A percentile compares a stretch with the other conserved stretches of the same genome.
These are phyloP conservation scores for Euphorbia pulcherrima DNA, from an alignment of 345 rosid genomes.

Conservation along the genomic window DNA sequence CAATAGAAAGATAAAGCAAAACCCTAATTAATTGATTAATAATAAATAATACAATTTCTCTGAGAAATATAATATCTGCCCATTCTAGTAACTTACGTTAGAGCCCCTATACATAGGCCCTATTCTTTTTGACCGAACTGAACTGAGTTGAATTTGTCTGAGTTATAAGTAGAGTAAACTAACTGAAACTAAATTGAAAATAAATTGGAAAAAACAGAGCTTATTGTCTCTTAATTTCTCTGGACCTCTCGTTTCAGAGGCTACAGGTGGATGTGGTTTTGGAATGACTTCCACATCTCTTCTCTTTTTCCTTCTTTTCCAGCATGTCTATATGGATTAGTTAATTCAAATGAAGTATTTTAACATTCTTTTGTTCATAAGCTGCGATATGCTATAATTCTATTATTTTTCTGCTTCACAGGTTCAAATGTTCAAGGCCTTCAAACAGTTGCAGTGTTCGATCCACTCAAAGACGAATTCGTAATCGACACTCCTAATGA, in stretches of 20 bases:
- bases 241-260: not conserved
- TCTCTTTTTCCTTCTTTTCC: not conserved
- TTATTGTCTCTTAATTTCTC: not conserved
- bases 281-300: not conserved
- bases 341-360: not conserved
- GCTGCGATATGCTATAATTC: not conserved
- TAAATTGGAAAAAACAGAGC: too few relatives aligned
- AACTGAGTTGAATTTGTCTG: too few relatives aligned
- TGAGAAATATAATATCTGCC: not conserved
- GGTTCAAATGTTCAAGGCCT: constrained; percentile 96
- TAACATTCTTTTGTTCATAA: not conserved
- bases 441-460: constrained; percentile 83
- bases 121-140: too few relatives aligned
- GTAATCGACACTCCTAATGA: constrained; percentile 78
- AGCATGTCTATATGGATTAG: not conserved
- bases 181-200: too few relatives aligned
- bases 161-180: too few relatives aligned
- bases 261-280: not conserved
- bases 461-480: constrained; percentile 75
- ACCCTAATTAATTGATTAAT: too few relatives aligned
- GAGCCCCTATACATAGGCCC: not conserved
- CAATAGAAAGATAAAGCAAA: too few relatives aligned
- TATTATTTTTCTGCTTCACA: constrained; percentile 27
- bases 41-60: too few relatives aligned
- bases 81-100: not conserved